Percentiles rank a stretch among this genome's conserved stretches.
These are phyloP conservation scores for Fusarium sp. DNA, from an alignment of 2,329 filamentous ascomycete species.

Conservation along the genomic window DNA sequence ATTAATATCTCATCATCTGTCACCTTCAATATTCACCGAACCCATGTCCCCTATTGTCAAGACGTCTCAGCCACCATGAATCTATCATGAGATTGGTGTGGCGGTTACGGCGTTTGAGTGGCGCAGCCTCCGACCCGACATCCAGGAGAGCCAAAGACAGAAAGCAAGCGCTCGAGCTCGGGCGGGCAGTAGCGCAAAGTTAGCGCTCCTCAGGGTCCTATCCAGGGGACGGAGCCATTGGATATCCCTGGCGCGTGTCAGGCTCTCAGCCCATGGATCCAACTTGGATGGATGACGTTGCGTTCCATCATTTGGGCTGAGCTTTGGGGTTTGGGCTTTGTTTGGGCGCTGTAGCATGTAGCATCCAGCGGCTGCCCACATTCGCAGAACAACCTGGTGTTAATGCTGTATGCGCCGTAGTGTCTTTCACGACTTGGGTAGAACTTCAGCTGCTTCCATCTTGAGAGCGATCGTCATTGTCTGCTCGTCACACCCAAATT, in stretches of 20 bases:
- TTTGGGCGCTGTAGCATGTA: conserved; percentile 6
- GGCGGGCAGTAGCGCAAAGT: conserved; percentile 14
- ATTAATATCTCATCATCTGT: neutral
- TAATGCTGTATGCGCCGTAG: neutral
- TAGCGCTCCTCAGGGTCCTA: conserved; percentile 35
- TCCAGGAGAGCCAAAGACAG: neutral
- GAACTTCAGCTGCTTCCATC: neutral
- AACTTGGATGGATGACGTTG: conserved; percentile 31
- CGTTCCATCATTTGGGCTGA: conserved; percentile 27
- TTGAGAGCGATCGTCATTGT: neutral
- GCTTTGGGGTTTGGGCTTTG: conserved; percentile 24
- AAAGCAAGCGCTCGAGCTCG: conserved; percentile 12
- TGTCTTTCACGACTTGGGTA: neutral
- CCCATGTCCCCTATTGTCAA: neutral
- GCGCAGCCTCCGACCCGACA: neutral
- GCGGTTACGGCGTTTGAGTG: neutral
- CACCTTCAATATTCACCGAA: neutral
- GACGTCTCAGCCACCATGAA: conserved; percentile 1
- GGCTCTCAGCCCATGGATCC: conserved; percentile 21
- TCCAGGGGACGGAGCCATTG: conserved; percentile 8
- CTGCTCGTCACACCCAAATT: neutral
- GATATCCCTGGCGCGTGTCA: conserved; percentile 20
- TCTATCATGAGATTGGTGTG: conserved; percentile 2
- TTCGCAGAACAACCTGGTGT: neutral
- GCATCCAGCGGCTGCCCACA: conserved; percentile 7